These are phyloP conservation scores for Arabis hirsuta DNA, from an alignment of 345 rosid genomes.

Conservation along the genomic window DNA sequence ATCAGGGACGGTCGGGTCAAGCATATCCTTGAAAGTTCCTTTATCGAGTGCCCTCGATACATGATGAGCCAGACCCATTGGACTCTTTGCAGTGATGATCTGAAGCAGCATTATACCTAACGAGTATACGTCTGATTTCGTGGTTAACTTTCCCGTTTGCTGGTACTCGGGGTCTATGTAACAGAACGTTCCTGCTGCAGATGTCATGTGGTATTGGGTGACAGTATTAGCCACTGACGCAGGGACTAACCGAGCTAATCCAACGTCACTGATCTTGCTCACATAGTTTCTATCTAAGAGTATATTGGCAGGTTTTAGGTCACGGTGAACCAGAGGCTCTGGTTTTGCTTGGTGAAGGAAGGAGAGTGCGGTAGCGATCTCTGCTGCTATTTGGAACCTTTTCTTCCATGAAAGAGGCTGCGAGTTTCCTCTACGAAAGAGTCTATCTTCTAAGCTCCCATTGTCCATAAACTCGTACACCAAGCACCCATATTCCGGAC, in stretches of 20 bases:
- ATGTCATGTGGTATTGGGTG: constrained; percentile 86
- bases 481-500: constrained; percentile 89
- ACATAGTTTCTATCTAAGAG: constrained; percentile 78
- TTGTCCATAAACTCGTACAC: constrained; percentile 82
- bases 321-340: constrained; percentile 95
- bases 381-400: constrained; percentile 74
- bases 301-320: constrained; percentile 93
- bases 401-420: constrained; percentile 75
- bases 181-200: constrained; percentile 94
- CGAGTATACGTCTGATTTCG: constrained; percentile 82
- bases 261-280: constrained; percentile 94
- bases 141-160: constrained; percentile 81
- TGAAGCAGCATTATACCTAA: constrained; percentile 87
- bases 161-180: constrained; percentile 95
- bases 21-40: constrained; percentile 67
- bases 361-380: constrained; percentile 80
- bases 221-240: constrained; percentile 75
- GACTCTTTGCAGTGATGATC: constrained; percentile 74
- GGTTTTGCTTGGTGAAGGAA: constrained; percentile 97
- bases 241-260: constrained; percentile 91
- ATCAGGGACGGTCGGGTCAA: constrained; percentile 63
- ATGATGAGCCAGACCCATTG: constrained; percentile 89
- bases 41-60: constrained; percentile 64
- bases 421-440: constrained; percentile 63
- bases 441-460: constrained; percentile 88